Evolutionary conservation across 2,329 filamentous ascomycete species (phyloP), one percentile per base, ranked within the genome.

Genomic region (Aotearoamyces nothofagi): DNA sequence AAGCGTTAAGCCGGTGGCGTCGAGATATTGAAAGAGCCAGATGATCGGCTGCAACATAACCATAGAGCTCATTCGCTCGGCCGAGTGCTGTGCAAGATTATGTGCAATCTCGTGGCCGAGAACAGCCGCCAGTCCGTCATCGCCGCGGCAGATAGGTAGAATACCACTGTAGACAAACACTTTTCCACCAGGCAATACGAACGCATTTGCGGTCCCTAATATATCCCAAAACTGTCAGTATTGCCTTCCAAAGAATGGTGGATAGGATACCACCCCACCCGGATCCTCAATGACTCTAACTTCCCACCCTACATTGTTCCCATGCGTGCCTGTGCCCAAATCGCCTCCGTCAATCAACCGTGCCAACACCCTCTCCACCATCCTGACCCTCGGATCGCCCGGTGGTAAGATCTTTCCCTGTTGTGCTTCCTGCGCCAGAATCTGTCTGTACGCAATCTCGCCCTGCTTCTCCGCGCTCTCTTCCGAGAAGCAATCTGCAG

Each of bases 51-150:
- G 32, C 9, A 66, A 34, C 4, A 61, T 37, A 5, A 47, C 32
- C 5, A 33, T 32, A 25, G 53, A 52, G 27, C 55, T 60, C 54
- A 67, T 57, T 3, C 68, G 61, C 58, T 87, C 80, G 11, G 64
- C 71, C 5, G 64, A 55, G 45, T 83, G 78, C 32, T 69, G 65
- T 0, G 77, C 76, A 10, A 80, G 62, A 37, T 76, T 78, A 47
- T 87, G 80, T 11, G 78, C 77, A 35, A 86, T 80, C 55, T 86
- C 80, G 51, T 86, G 80, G 9, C 78, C 77, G 9, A 87, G 58
- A 3, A 87, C 77, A 1, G 79, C 70, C 4, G 80, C 80, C 15
- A 87, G 58, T 3, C 71, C 74, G 45, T 77, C 67, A 32, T 83
- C 77, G 41, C 59, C 71, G 29, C 61, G 47, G 34, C 75, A 77